These are phyloP conservation scores for Eutrema yunnanense DNA, from an alignment of 345 rosid genomes.

Conservation along the genomic window DNA sequence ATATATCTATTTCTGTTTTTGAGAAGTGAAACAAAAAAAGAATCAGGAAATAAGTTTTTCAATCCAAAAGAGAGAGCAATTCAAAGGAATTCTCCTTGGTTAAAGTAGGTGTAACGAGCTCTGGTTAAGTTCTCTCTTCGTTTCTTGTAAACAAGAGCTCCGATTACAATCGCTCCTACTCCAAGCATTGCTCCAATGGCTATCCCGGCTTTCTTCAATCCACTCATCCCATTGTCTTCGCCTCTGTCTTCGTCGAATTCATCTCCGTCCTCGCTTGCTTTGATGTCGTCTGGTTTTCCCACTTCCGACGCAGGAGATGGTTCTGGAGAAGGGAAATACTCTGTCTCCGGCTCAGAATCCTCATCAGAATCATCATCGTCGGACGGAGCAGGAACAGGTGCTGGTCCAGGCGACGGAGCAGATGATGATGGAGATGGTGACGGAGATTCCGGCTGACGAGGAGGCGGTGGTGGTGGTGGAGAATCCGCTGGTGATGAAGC, in stretches of 20 bases:
- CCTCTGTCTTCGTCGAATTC: neutral
- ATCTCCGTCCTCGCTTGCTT: conserved; percentile 9
- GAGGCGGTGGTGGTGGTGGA: neutral
- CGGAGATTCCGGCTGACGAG: neutral
- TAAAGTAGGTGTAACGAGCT: conserved; percentile 31
- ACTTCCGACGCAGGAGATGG: conserved; percentile 12
- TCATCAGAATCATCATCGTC: neutral
- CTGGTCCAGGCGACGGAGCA: neutral
- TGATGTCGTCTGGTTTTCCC: conserved; percentile 1
- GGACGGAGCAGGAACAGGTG: conserved; percentile 14
- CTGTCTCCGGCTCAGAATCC: conserved; percentile 12
- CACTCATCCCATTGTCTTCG: conserved; percentile 9
- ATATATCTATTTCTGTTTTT: conserved; percentile 6
- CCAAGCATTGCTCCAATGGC: conserved; percentile 17
- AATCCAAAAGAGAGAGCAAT: neutral
- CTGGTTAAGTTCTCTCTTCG: conserved; percentile 28
- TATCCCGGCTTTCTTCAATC: conserved; percentile 13
- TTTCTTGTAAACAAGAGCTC: conserved; percentile 32
- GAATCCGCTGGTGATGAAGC: conserved; percentile 11
- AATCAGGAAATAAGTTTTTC: neutral
- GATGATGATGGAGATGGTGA: conserved; percentile 3
- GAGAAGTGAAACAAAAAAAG: neutral
- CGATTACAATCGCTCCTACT: conserved; percentile 23
- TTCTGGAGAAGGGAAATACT: conserved; percentile 12
- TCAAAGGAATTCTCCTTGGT: conserved; percentile 24